Evolutionary conservation across 2,329 filamentous ascomycete genomes (phyloP).

Genomic region (Trichophaea hybrida): DNA sequence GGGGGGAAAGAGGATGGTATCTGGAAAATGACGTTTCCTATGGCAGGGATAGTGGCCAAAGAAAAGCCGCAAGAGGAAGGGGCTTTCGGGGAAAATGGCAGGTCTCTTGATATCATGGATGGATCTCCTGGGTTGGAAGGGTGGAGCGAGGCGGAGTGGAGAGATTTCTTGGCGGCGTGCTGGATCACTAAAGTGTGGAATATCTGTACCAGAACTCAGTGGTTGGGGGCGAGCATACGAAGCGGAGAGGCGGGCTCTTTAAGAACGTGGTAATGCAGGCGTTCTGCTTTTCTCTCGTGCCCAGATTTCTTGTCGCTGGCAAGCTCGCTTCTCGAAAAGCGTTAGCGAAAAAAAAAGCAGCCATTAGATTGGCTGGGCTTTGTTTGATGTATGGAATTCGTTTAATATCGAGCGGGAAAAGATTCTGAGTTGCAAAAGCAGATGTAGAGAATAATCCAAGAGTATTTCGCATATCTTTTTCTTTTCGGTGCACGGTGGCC

Average conservation of each 20-base stretch:
- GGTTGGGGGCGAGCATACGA: conserved; percentile 6
- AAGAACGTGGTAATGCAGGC: background rate
- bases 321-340: too few relatives aligned
- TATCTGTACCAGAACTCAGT: conserved; percentile 13
- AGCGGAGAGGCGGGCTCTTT: conserved; percentile 2
- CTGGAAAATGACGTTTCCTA: conserved; percentile 20
- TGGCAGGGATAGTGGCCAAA: conserved; percentile 16
- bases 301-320: too few relatives aligned
- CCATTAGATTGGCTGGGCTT: too few relatives aligned
- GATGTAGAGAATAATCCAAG: too few relatives aligned
- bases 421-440: too few relatives aligned
- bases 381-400: too few relatives aligned
- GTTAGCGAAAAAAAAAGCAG: too few relatives aligned
- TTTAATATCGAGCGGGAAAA: too few relatives aligned
- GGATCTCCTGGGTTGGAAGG: conserved; percentile 13
- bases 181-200: conserved; percentile 23
- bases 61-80: conserved; percentile 7
- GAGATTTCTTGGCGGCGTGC: conserved; percentile 20
- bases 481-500: too few relatives aligned
- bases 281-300: too few relatives aligned
- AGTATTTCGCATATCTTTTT: too few relatives aligned
- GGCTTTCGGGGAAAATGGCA: conserved; percentile 17
- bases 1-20: conserved; percentile 16
- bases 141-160: conserved; percentile 19
- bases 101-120: conserved; percentile 17